These are phyloP conservation scores for Hyphodiscus hymeniophilus DNA, from an alignment of 495 filamentous ascomycete genomes.

Conservation along the genomic window DNA sequence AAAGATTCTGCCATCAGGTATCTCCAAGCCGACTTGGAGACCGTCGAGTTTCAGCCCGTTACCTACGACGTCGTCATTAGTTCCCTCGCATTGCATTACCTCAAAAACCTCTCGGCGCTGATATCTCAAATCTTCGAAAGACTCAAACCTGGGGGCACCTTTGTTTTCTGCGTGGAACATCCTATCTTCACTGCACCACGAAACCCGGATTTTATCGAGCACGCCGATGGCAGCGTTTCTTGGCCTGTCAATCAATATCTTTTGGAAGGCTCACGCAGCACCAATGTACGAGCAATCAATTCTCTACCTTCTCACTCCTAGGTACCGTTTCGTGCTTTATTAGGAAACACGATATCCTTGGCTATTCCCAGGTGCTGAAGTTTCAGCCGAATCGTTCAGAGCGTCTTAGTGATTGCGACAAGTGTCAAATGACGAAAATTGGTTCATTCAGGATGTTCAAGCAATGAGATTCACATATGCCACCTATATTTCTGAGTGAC, in stretches of 20 bases:
- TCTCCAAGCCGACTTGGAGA: constrained; percentile 25
- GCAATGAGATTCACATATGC: no score
- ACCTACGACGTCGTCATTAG: not conserved
- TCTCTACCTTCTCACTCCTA: no score
- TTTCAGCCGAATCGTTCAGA: not conserved
- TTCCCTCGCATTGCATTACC: not conserved
- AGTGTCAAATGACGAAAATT: no score
- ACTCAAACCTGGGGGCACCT: constrained; percentile 11
- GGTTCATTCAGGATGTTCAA: no score
- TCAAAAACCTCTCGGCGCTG: not conserved
- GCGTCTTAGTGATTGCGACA: not conserved
- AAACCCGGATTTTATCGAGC: constrained; percentile 17
- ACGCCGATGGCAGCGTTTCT: constrained; percentile 14
- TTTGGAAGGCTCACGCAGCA: constrained; percentile 25
- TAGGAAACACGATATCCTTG: no score
- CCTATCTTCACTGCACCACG: constrained; percentile 31
- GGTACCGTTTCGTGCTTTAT: no score
- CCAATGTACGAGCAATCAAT: constrained; percentile 7
- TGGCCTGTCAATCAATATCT: constrained; percentile 32
- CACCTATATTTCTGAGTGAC: no score
- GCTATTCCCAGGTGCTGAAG: not conserved
- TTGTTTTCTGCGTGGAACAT: constrained; percentile 32
- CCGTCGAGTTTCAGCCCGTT: not conserved
- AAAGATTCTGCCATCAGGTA: constrained; percentile 22
- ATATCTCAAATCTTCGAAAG: not conserved